phyloP scores from a whole-genome alignment of 768 basidiomycete species.

The Auricularia sp. region DNA sequence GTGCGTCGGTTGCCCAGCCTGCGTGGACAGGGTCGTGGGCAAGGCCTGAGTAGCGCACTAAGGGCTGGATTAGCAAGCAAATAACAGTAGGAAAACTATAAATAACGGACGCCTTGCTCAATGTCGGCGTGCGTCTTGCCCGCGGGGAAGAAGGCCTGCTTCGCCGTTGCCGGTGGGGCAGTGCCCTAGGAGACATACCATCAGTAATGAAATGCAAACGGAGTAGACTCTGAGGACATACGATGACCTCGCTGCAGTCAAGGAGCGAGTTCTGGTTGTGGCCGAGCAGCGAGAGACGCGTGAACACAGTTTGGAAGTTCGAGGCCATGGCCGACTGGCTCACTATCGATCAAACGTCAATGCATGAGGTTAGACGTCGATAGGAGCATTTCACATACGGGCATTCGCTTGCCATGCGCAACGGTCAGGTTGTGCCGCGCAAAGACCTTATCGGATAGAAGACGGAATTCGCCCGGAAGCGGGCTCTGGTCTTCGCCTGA shows the following conservation, averaged over 20 bases:
- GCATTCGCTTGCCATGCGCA: slow-evolving; percentile 39
- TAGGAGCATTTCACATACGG: slow-evolving; percentile 7
- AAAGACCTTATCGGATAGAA: slow-evolving; percentile 30
- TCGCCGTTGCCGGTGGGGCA: not conserved
- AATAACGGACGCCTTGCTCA: not conserved
- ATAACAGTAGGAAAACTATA: not conserved
- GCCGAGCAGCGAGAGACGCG: slow-evolving; percentile 34
- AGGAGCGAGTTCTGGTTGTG: slow-evolving; percentile 26
- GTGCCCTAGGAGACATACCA: not conserved
- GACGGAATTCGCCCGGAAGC: slow-evolving; percentile 28
- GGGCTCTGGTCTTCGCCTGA: not conserved
- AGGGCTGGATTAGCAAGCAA: not conserved
- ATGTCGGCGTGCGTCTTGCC: not conserved
- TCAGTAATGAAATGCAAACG: no score
- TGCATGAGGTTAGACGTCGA: not conserved
- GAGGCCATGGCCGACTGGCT: slow-evolving; percentile 25
- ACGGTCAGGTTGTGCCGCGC: slow-evolving; percentile 30
- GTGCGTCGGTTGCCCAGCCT: not conserved
- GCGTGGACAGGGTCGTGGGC: not conserved
- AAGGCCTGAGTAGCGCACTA: not conserved
- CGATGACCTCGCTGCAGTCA: slow-evolving; percentile 37
- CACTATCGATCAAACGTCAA: slow-evolving; percentile 7
- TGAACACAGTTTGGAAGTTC: slow-evolving; percentile 32
- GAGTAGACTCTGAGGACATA: not conserved
- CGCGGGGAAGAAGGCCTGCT: not conserved